Evolutionary conservation across 164 flowering plant species (phyloP).

Genomic region (Kingdonia uniflora): DNA sequence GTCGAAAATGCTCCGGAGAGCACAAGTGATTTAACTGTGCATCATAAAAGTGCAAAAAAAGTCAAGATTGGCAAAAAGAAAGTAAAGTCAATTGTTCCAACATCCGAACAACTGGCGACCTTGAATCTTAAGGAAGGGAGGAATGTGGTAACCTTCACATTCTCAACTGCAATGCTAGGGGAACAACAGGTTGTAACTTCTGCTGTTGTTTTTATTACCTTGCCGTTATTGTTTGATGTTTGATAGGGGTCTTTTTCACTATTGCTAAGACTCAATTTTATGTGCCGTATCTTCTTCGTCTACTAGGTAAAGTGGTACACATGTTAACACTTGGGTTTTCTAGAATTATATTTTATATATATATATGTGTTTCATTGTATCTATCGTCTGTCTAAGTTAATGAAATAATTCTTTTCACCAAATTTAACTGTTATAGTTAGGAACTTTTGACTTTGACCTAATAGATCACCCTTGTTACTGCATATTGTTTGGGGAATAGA

Average conservation of each 20-base stretch:
- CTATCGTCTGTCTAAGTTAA: no score
- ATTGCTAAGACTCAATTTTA: no score
- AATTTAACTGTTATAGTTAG: neutral
- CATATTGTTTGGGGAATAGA: no score
- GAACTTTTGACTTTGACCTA: no score
- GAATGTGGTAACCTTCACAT: conserved; percentile 67
- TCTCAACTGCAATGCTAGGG: conserved; percentile 89
- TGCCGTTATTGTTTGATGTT: no score
- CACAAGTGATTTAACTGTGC: conserved; percentile 8
- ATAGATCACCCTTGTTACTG: no score
- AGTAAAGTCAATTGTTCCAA: conserved; percentile 42
- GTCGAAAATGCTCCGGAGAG: conserved; percentile 20
- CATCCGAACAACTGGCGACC: conserved; percentile 79
- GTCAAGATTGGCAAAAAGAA: conserved; percentile 30
- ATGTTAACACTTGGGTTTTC: no score
- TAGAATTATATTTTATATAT: no score
- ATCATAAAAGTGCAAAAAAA: conserved; percentile 8
- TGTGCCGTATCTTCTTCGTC: no score
- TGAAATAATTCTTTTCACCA: neutral
- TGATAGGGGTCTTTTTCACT: neutral
- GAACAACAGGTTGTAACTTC: conserved; percentile 59
- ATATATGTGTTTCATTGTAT: no score
- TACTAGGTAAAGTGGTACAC: no score
- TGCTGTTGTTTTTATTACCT: neutral
- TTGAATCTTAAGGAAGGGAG: conserved; percentile 76